Evolutionary conservation across 2,329 filamentous ascomycete species (phyloP), one percentile per base, ranked within the genome.

Genomic region (Alternaria atra): DNA sequence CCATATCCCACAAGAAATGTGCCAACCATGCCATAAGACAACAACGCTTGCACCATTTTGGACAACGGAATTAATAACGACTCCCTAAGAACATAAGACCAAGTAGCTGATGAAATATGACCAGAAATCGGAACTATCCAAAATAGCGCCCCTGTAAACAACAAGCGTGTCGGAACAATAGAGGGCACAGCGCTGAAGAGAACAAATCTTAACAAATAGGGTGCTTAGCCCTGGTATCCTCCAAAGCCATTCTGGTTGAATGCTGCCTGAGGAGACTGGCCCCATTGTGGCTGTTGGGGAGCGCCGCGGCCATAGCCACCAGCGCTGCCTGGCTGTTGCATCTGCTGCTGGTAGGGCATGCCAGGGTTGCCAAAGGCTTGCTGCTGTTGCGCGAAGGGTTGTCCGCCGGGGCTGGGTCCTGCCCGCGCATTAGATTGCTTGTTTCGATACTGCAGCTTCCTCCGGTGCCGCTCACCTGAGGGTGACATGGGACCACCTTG

Each of bases 281-380:
- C 83, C 83, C 85, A 86, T 73, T 84, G 83, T 68, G 78, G 73
- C 63, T 84, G 83, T 60, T 84, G 83, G 57, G 82, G 85, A 65
- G 85, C 85, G 67, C 91, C 92, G 76, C 93, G 92, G 65, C 92
- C 92, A 75, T 93, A 97, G 63, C 92, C 92, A 72, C 91, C 92
- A 70, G 91, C 91, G 76, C 90, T 95, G 69, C 82, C 84, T 37
- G 84, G 84, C 75, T 82, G 82, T 61, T 70, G 69, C 66, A 71
- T 70, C 67, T 78, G 80, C 72, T 82, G 82, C 73, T 82, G 82
- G 76, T 80, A 81, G 57, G 75, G 78, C 74, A 77, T 81, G 54
- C 74, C 74, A 77, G 81, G 90, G 86, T 70, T 89, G 73, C 85
- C 90, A 81, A 91, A 92, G 66, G 86, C 86, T 85, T 77, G 69